phyloP scores from a whole-genome alignment of 1,284 basidiomycete genomes.

The Porphyrellus sp. region DNA sequence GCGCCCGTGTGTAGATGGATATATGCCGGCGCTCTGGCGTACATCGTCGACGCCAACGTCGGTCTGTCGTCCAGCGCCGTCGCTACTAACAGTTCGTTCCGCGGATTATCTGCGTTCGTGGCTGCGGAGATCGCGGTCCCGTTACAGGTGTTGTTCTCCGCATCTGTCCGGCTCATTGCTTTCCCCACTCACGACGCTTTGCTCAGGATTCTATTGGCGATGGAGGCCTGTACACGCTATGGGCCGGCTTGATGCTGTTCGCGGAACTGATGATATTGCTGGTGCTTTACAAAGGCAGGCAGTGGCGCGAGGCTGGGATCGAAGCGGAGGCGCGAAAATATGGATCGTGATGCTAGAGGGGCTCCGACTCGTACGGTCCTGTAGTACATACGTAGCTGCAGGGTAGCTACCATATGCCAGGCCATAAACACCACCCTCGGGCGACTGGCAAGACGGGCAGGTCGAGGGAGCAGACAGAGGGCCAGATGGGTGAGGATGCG shows the following conservation, averaged over 20 bases:
- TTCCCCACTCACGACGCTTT: not conserved
- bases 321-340: slow-evolving; percentile 16
- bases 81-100: slow-evolving; percentile 67
- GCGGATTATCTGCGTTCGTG: slow-evolving; percentile 66
- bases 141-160: slow-evolving; percentile 15
- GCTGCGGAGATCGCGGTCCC: slow-evolving; percentile 65
- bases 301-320: slow-evolving; percentile 34
- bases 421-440: no score
- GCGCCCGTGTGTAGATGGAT: slow-evolving; percentile 52
- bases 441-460: no score
- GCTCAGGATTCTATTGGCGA: slow-evolving; percentile 55
- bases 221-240: slow-evolving; percentile 60
- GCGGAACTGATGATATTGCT: slow-evolving; percentile 42
- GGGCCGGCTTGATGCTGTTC: slow-evolving; percentile 51
- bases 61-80: slow-evolving; percentile 72
- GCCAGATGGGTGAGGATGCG: no score
- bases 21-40: slow-evolving; percentile 69
- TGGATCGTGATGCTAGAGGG: slow-evolving; percentile 5
- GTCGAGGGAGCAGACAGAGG: no score
- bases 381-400: no score
- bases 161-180: no score
- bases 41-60: slow-evolving; percentile 74
- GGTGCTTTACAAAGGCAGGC: slow-evolving; percentile 42
- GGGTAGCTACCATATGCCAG: no score
- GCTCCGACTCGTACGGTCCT: no score